Percentiles rank a stretch among this genome's conserved stretches.
phyloP scores from a whole-genome alignment of 345 rosid genomes.

The Pelargonium nanum region DNA sequence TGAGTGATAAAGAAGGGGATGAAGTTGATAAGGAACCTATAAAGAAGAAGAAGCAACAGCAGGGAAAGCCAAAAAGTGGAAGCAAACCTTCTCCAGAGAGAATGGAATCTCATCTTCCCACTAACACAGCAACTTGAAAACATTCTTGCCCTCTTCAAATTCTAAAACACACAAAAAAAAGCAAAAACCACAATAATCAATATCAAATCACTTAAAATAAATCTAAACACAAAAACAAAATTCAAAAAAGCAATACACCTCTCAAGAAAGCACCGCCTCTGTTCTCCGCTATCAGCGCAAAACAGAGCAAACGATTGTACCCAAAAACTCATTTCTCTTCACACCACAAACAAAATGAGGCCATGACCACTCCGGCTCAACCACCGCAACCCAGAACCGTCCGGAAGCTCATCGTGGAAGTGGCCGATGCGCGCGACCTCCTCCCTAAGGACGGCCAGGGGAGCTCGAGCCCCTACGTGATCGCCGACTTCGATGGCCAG shows the following conservation, averaged over 20 bases:
- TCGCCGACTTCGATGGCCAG: constrained; percentile 79
- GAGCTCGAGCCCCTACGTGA: constrained; percentile 81
- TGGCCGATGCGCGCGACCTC: constrained; percentile 66
- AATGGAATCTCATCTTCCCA: constrained; percentile 45
- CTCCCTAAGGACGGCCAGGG: constrained; percentile 95
- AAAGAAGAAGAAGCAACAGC: constrained; percentile 11
- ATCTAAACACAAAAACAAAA: background rate
- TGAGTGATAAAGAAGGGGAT: background rate
- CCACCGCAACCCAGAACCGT: constrained; percentile 20
- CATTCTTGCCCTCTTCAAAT: background rate
- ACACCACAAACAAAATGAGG: constrained; percentile 4
- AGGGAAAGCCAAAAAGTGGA: background rate
- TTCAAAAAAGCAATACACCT: too few relatives aligned
- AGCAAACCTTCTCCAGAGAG: constrained; percentile 36
- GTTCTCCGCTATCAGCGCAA: constrained; percentile 22
- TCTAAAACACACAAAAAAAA: too few relatives aligned
- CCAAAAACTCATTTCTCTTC: background rate
- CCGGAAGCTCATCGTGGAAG: constrained; percentile 62
- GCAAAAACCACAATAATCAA: constrained; percentile 5
- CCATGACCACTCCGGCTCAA: constrained; percentile 27
- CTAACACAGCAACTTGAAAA: constrained; percentile 6
- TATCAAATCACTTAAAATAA: background rate
- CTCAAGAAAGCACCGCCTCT: background rate
- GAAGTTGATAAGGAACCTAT: constrained; percentile 15
- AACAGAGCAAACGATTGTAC: background rate